phyloP scores from a whole-genome alignment of 2,329 filamentous ascomycete genomes.

The Pseudogymnoascus sp. region DNA sequence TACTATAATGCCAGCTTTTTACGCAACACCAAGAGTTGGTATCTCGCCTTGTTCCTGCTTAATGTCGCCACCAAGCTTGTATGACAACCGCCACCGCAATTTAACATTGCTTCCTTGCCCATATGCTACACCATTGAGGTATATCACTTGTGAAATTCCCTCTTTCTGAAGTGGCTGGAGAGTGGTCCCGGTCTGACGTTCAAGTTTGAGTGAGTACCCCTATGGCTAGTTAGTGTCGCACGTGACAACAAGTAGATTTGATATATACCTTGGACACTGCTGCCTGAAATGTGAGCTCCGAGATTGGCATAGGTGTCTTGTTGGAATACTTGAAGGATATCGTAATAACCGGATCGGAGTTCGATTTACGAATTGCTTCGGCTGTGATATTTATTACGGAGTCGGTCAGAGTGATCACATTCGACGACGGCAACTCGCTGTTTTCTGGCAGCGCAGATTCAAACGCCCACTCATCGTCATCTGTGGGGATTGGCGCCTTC shows the following conservation, averaged over 20 bases:
- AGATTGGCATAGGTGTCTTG: constrained; percentile 59
- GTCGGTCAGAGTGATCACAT: constrained; percentile 60
- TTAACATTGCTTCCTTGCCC: constrained; percentile 70
- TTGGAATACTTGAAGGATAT: constrained; percentile 81
- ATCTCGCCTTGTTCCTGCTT: constrained; percentile 82
- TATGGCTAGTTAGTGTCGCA: constrained; percentile 31
- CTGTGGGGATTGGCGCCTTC: constrained; percentile 34
- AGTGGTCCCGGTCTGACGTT: constrained; percentile 73
- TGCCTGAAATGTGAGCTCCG: constrained; percentile 79
- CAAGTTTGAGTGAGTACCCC: constrained; percentile 72
- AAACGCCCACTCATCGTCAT: constrained; percentile 93
- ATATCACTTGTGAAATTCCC: constrained; percentile 74
- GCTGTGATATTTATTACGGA: constrained; percentile 66
- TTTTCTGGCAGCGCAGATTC: constrained; percentile 69
- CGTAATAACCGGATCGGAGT: constrained; percentile 42
- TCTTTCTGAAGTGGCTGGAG: constrained; percentile 59
- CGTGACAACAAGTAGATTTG: constrained; percentile 11
- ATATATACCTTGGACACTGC: constrained; percentile 87
- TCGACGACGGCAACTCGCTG: constrained; percentile 36
- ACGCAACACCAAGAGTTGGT: constrained; percentile 66
- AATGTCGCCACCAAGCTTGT: constrained; percentile 56
- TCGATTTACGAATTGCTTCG: constrained; percentile 50
- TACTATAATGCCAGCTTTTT: constrained; percentile 6
- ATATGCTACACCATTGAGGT: constrained; percentile 63
- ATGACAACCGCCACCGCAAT: constrained; percentile 80